A percentile compares a stretch with the other conserved stretches of the same genome.
These are phyloP conservation scores for Ogataea naganishii DNA, from an alignment of 805 yeast species.

Conservation along the genomic window DNA sequence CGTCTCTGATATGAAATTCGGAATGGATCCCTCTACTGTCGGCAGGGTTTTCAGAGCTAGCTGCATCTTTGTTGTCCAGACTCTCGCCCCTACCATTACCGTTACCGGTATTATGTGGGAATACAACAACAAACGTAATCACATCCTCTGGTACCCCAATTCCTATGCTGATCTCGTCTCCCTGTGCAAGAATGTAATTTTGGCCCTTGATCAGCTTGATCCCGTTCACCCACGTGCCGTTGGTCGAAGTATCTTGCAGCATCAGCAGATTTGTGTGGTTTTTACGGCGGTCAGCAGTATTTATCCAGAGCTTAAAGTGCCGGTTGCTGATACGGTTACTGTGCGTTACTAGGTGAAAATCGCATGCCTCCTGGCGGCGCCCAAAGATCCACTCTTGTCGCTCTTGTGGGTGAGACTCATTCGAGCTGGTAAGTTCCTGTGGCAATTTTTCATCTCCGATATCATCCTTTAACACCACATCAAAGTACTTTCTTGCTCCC, in stretches of 20 bases:
- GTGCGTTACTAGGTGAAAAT: conserved; percentile 48
- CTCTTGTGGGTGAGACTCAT: too few relatives aligned
- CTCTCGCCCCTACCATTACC: conserved; percentile 5
- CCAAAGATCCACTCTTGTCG: conserved; percentile 46
- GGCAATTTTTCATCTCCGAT: too few relatives aligned
- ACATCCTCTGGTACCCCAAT: conserved; percentile 72
- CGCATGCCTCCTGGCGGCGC: conserved; percentile 51
- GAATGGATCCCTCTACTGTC: conserved; percentile 21
- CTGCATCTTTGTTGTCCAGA: not conserved
- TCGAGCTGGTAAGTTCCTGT: too few relatives aligned
- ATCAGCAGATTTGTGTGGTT: conserved; percentile 26
- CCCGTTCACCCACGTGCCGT: conserved; percentile 85
- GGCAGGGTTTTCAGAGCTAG: too few relatives aligned
- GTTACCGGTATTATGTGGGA: conserved; percentile 21
- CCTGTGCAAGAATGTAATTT: conserved; percentile 77
- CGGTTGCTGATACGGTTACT: conserved; percentile 64
- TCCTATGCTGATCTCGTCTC: conserved; percentile 90
- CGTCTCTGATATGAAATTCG: conserved; percentile 70
- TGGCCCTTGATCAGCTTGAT: conserved; percentile 64
- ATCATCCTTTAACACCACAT: conserved; percentile 19
- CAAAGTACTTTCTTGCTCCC: conserved; percentile 20
- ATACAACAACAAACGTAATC: conserved; percentile 40
- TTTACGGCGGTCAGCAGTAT: conserved; percentile 34
- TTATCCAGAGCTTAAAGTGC: conserved; percentile 65
- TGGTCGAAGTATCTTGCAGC: conserved; percentile 76